Percentiles rank a stretch among this genome's conserved stretches.
Evolutionary conservation across 306 rosid genomes (phyloP).

Genomic region (Prunus persica): DNA sequence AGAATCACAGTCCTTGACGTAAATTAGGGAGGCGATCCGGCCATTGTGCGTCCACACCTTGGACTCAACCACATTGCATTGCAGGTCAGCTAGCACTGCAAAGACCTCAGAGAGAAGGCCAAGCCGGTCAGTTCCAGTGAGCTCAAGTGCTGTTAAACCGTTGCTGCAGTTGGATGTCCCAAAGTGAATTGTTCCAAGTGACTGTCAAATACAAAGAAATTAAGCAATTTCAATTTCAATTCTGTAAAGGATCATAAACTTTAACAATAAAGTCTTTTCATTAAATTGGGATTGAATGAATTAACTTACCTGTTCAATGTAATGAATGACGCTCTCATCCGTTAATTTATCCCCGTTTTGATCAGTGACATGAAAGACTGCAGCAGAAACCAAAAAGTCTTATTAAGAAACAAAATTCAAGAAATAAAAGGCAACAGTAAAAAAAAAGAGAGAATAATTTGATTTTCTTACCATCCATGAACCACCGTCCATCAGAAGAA

Average conservation of each 20-base stretch:
- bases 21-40: constrained; percentile 74
- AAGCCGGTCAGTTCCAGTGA: constrained; percentile 84
- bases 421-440: background rate
- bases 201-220: constrained; percentile 34
- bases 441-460: background rate
- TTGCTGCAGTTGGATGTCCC: constrained; percentile 35
- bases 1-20: constrained; percentile 57
- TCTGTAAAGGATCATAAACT: background rate
- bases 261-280: background rate
- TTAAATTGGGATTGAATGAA: background rate
- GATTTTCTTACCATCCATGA: constrained; percentile 80
- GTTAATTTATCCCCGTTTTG: constrained; percentile 74
- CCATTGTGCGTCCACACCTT: constrained; percentile 98
- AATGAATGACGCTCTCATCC: constrained; percentile 64
- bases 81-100: constrained; percentile 82
- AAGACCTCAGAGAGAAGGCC: constrained; percentile 93
- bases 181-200: constrained; percentile 61
- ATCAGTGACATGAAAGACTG: constrained; percentile 94
- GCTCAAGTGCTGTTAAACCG: constrained; percentile 69
- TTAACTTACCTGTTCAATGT: constrained; percentile 75
- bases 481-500: constrained; percentile 93
- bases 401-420: constrained; percentile 2
- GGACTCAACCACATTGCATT: constrained; percentile 87
- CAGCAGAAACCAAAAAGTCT: constrained; percentile 3
- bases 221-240: constrained; percentile 6